Percentiles rank a stretch among this genome's conserved stretches.
phyloP scores from a whole-genome alignment of 1,284 basidiomycete species.

The Ceratobasidium sp. region DNA sequence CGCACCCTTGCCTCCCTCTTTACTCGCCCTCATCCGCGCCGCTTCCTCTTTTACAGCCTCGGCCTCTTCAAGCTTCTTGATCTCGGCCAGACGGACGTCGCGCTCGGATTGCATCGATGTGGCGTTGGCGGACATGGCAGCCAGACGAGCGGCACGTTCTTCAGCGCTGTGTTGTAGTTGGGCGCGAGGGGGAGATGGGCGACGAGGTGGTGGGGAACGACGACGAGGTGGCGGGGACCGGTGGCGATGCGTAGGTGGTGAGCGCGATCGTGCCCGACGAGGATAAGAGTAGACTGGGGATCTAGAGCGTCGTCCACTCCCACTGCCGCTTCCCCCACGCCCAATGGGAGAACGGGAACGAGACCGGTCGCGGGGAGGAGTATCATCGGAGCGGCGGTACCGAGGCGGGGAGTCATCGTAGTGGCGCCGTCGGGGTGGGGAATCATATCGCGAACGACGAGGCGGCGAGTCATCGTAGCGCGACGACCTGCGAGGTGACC shows the following conservation, averaged over 20 bases:
- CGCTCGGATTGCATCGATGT: too few species aligned
- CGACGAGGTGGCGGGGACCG: slow-evolving; percentile 38
- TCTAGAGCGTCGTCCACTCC: slow-evolving; percentile 22
- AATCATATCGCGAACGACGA: slow-evolving; percentile 42
- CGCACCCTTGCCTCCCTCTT: slow-evolving; percentile 75
- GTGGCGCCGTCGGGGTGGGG: slow-evolving; percentile 30
- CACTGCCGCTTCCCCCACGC: slow-evolving; percentile 23
- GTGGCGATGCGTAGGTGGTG: slow-evolving; percentile 49
- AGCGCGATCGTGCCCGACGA: too few species aligned
- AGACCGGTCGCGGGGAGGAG: slow-evolving; percentile 54
- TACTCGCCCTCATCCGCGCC: slow-evolving; percentile 59
- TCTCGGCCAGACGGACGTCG: slow-evolving; percentile 71
- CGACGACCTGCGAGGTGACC: slow-evolving; percentile 48
- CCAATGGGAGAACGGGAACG: slow-evolving; percentile 57
- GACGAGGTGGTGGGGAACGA: slow-evolving; percentile 57
- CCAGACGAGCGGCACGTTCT: slow-evolving; percentile 84
- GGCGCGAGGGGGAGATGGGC: slow-evolving; percentile 57
- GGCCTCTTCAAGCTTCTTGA: slow-evolving; percentile 79
- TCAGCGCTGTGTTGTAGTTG: slow-evolving; percentile 54
- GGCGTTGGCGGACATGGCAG: slow-evolving; percentile 88
- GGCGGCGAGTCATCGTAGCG: slow-evolving; percentile 40
- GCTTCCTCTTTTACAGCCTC: slow-evolving; percentile 75
- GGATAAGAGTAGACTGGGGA: slow-evolving; percentile 48
- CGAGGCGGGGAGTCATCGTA: slow-evolving; percentile 39
- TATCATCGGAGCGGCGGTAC: slow-evolving; percentile 45